These are phyloP conservation scores for Pinus taeda DNA, from an alignment of 75 land plant genomes.

Conservation along the genomic window DNA sequence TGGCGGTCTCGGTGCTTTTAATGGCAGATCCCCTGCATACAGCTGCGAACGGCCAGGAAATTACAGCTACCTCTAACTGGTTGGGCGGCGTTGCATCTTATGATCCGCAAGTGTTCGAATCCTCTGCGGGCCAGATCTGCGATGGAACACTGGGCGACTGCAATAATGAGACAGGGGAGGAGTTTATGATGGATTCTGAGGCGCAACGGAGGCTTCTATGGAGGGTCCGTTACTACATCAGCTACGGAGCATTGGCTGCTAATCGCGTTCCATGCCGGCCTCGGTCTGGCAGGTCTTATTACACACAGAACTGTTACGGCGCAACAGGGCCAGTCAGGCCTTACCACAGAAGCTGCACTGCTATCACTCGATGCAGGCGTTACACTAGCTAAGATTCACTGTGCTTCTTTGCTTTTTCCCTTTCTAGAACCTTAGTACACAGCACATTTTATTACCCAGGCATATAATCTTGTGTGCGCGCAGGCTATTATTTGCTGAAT, in stretches of 20 bases:
- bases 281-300: slow-evolving; percentile 65
- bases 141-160: not conserved
- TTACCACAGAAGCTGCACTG: slow-evolving; percentile 47
- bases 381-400: too few relatives aligned
- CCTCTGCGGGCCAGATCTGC: not conserved
- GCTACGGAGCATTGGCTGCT: slow-evolving; percentile 57
- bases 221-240: slow-evolving; percentile 33
- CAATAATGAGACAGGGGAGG: not conserved
- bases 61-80: not conserved
- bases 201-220: slow-evolving; percentile 2
- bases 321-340: slow-evolving; percentile 43
- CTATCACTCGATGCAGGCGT: slow-evolving; percentile 42
- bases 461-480: too few relatives aligned
- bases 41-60: not conserved
- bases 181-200: not conserved
- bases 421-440: too few relatives aligned
- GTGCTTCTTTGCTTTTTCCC: too few relatives aligned
- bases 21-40: not conserved
- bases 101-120: not conserved
- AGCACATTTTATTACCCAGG: too few relatives aligned
- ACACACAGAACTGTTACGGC: slow-evolving; percentile 46
- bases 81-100: not conserved
- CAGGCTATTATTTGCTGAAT: too few relatives aligned
- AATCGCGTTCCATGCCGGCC: slow-evolving; percentile 52
- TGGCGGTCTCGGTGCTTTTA: not conserved